Percentiles rank a stretch among this genome's conserved stretches.
Conservation (phyloP, 208 protist genomes). For the Leishmania mexicana region DNA sequence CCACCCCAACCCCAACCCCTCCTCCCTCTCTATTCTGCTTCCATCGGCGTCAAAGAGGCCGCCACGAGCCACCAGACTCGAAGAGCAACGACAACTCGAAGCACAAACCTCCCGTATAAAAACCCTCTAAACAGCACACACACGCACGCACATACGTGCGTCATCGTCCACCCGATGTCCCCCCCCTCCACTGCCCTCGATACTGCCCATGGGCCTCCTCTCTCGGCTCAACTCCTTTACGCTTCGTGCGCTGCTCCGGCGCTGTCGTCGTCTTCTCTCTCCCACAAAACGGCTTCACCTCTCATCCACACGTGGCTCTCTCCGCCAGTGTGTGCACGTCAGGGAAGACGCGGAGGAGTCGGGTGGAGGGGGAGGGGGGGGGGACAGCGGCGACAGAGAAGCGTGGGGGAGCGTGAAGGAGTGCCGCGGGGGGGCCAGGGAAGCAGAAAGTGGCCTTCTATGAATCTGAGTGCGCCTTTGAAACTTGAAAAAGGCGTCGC, state of each 20-base stretch:
- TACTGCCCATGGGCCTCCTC: background rate
- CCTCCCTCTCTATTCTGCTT: background rate
- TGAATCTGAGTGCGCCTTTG: background rate
- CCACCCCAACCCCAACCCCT: background rate
- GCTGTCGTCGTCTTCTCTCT: background rate
- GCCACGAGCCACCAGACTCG: background rate
- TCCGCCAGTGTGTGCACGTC: background rate
- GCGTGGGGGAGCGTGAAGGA: background rate
- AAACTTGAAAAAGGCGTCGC: background rate
- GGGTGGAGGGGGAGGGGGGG: too few species aligned
- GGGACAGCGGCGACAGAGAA: background rate
- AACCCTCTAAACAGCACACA: background rate
- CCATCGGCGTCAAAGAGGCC: background rate
- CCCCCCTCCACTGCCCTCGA: background rate
- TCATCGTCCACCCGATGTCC: background rate
- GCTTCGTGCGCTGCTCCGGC: background rate
- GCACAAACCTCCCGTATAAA: background rate
- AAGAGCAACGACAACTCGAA: background rate
- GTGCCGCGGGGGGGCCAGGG: too few species aligned
- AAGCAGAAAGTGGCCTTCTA: background rate
- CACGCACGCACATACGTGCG: background rate
- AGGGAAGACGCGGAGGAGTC: background rate
- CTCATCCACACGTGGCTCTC: background rate
- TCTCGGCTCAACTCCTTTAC: background rate
- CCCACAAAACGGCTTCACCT: background rate